Percentiles rank a stretch among this genome's conserved stretches.
Conservation (phyloP, 2,329 filamentous ascomycete species). For the Ophiocordyceps sinensis region DNA sequence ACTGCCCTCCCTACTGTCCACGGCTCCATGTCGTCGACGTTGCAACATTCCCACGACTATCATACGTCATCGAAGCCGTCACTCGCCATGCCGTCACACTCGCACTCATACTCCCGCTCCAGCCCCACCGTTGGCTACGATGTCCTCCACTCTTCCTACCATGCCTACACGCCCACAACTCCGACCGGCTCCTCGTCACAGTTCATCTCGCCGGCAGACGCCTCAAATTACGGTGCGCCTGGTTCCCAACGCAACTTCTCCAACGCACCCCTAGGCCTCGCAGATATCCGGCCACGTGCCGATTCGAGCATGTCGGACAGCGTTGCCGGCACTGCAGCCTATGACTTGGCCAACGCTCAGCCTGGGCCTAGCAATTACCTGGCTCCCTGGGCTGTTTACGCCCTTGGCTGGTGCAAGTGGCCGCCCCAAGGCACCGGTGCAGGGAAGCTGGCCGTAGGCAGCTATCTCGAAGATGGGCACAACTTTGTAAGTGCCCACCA, state of each 20-base stretch:
- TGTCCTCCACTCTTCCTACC: constrained; percentile 29
- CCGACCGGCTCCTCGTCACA: constrained; percentile 47
- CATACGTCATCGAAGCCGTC: constrained; percentile 50
- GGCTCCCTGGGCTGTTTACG: constrained; percentile 89
- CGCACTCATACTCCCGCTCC: constrained; percentile 69
- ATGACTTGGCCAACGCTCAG: constrained; percentile 51
- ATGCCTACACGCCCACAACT: constrained; percentile 48
- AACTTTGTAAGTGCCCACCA: constrained; percentile 58
- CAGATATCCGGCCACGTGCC: constrained; percentile 78
- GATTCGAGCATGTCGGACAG: constrained; percentile 70
- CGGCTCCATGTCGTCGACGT: constrained; percentile 15
- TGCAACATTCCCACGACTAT: constrained; percentile 36
- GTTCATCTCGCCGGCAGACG: constrained; percentile 44
- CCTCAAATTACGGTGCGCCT: constrained; percentile 38
- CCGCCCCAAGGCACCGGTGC: constrained; percentile 64
- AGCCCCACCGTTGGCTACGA: constrained; percentile 57
- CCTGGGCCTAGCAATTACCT: constrained; percentile 80
- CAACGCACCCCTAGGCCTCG: constrained; percentile 79
- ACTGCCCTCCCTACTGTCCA: constrained; percentile 30
- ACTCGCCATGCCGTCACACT: constrained; percentile 47
- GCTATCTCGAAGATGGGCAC: constrained; percentile 94
- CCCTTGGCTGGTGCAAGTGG: constrained; percentile 99
- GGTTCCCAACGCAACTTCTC: constrained; percentile 50
- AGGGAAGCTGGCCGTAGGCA: constrained; percentile 88
- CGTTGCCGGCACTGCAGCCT: constrained; percentile 43